Evolutionary conservation across 73 alveolate species (phyloP), one percentile per base, ranked within the genome.

Genomic region (Uronychia setigera): DNA sequence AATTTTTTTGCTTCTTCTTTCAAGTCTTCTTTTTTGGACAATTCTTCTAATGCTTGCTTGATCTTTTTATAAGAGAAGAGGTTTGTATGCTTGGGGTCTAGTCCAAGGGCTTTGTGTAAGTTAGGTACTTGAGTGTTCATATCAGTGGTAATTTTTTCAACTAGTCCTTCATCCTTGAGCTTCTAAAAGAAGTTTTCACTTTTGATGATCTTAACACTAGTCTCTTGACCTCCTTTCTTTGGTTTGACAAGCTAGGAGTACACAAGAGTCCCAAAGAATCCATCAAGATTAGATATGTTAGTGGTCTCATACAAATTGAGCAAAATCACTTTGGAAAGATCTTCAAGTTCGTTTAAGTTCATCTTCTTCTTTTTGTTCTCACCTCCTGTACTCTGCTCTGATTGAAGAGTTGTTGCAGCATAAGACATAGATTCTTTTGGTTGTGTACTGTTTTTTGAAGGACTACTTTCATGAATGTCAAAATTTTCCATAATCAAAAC

Each of bases 401-500:
- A 19, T 11, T 46, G 19, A 19, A 19, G n/a, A 11, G 67, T 19
- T 46, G 5, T 46, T 46, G 67, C 67, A 11, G 5, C 19, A 46
- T n/a, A n/a, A n/a, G n/a, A n/a, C n/a, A n/a, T n/a, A 46, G 67
- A 19, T 46, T 19, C 67, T 46, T 46, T 19, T 46, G 67, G 67
- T 5, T 11, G 67, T 46, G 5, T 11, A 46, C n/a, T 46, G n/a
- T 46, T 46, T 46, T 19, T 19, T 19, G 67, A 19, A 46, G 67
- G 67, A 46, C 67, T 46, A 19, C n/a, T 19, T 19, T 85, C 86
- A 25, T 76, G 29, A 25, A 90, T 90, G 58, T 88, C 92, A 59
- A 90, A 82, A 85, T 90, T 90, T 77, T 90, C 95, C 95, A 90
- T 90, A 35, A 90, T 90, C 32, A 84, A 88, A 27, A 85, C 35